Conservation (phyloP, 176 grass and related monocot genomes). For the Zoysia pacifica region DNA sequence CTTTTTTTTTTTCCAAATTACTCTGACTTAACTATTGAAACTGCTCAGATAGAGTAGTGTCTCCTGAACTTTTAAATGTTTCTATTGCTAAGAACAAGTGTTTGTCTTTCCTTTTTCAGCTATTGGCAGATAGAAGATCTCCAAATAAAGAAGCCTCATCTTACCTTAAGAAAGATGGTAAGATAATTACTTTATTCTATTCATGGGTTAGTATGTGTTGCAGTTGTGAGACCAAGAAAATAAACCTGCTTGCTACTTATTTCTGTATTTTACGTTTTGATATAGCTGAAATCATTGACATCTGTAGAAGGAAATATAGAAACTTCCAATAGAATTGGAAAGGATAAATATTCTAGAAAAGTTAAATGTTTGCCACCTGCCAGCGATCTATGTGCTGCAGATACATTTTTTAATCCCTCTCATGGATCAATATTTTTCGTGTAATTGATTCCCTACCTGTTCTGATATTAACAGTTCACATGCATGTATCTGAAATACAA, state of each 20-base stretch:
- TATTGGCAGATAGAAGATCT: conserved; percentile 72
- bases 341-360: neutral
- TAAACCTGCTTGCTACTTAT: neutral
- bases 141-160: conserved; percentile 44
- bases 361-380: no score
- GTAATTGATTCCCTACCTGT: neutral
- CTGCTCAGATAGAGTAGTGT: neutral
- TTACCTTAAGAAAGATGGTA: conserved; percentile 67
- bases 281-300: neutral
- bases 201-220: neutral
- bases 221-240: neutral
- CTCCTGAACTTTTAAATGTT: conserved; percentile 12
- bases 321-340: neutral
- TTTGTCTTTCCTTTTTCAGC: conserved; percentile 33
- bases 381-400: no score
- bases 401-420: no score
- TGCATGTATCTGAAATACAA: conserved; percentile 29
- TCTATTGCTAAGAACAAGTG: conserved; percentile 10
- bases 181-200: conserved; percentile 15
- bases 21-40: neutral
- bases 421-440: no score
- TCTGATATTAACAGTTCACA: neutral
- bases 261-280: neutral
- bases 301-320: neutral
- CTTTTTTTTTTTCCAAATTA: neutral